A percentile compares a stretch with the other conserved stretches of the same genome.
Conservation (phyloP, 73 alveolate species). For the Tetrahymena malaccensis region DNA sequence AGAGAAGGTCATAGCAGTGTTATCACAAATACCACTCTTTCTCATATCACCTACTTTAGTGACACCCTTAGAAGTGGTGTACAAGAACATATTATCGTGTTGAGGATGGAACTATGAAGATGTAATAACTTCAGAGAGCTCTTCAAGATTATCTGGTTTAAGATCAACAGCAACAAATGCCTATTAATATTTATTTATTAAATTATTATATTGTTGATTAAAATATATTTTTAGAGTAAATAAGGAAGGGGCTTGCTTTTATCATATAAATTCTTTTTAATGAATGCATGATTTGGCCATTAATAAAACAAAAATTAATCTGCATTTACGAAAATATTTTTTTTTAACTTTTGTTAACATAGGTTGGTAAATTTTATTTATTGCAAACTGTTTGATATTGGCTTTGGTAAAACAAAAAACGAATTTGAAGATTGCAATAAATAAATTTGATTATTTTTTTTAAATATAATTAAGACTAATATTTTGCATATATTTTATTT, state of each 20-base stretch:
- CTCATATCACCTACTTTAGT: constrained; percentile 64
- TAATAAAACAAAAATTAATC: no score
- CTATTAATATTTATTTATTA: background rate
- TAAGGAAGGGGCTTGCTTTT: background rate
- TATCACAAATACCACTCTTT: constrained; percentile 48
- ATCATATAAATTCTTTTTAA: background rate
- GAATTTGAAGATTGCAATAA: background rate
- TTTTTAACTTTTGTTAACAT: no score
- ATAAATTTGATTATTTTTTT: background rate
- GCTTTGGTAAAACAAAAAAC: background rate
- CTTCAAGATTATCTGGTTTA: constrained; percentile 67
- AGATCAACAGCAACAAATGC: constrained; percentile 52
- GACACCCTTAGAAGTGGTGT: constrained; percentile 57
- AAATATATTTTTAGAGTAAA: no score
- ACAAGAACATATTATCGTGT: constrained; percentile 46
- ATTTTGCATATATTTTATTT: background rate
- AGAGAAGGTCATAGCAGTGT: constrained; percentile 46
- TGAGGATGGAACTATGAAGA: constrained; percentile 58
- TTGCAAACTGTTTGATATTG: background rate
- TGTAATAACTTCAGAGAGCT: constrained; percentile 69
- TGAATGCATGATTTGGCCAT: no score
- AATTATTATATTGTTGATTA: background rate
- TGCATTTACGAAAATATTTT: no score
- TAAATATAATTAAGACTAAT: background rate
- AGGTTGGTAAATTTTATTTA: background rate